These are phyloP conservation scores for Saposhnikovia divaricata DNA, from an alignment of 129 eudicot genomes.

Conservation along the genomic window DNA sequence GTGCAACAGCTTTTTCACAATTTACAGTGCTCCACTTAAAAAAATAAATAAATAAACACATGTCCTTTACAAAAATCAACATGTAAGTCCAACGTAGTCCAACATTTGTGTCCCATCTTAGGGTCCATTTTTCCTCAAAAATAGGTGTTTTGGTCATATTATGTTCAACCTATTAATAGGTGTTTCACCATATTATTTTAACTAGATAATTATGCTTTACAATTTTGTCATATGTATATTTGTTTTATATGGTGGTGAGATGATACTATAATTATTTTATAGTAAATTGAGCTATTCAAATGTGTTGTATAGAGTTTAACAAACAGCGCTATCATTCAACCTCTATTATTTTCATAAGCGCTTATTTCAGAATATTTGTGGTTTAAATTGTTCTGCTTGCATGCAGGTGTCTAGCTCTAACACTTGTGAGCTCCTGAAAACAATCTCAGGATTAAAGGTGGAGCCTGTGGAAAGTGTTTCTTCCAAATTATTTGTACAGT, in stretches of 20 bases:
- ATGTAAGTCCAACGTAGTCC: too few relatives aligned
- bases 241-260: not conserved
- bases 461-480: slow-evolving; percentile 90
- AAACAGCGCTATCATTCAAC: not conserved
- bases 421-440: slow-evolving; percentile 80
- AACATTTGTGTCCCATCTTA: too few relatives aligned
- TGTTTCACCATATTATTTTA: too few relatives aligned
- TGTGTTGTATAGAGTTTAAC: not conserved
- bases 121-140: too few relatives aligned
- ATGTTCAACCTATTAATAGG: too few relatives aligned
- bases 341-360: not conserved
- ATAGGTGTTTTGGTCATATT: too few relatives aligned
- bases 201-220: too few relatives aligned
- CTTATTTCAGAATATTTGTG: too few relatives aligned
- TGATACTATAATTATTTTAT: not conserved
- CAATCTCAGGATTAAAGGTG: slow-evolving; percentile 84
- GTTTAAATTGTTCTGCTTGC: slow-evolving; percentile 1
- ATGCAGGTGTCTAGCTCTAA: slow-evolving; percentile 81
- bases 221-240: not conserved
- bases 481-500: slow-evolving; percentile 95
- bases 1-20: not conserved
- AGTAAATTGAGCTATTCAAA: not conserved
- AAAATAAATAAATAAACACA: too few relatives aligned
- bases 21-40: not conserved
- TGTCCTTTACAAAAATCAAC: not conserved